phyloP scores from a whole-genome alignment of 495 filamentous ascomycete species.

The Ramalina peruviana region DNA sequence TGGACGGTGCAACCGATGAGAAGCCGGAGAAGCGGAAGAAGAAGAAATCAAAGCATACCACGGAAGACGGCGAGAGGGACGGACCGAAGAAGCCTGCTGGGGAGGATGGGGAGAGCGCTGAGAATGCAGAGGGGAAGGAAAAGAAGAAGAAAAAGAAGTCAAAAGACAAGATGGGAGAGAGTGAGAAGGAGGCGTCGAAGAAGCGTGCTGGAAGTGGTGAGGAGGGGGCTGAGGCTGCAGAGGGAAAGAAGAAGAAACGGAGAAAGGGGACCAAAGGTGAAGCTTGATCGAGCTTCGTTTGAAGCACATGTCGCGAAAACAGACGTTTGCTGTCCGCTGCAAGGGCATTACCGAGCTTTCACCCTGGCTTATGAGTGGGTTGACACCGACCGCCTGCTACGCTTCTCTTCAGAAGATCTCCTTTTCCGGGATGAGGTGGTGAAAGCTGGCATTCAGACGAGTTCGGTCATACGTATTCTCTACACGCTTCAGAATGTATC shows the following conservation, averaged over 20 bases:
- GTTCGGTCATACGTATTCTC: too few species aligned
- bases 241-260: constrained; percentile 1
- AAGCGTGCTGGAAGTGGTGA: constrained; percentile 1
- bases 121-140: constrained; percentile 4
- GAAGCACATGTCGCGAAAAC: too few species aligned
- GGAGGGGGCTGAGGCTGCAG: neutral
- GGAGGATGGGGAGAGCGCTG: neutral
- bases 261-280: neutral
- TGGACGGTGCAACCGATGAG: neutral
- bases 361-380: too few species aligned
- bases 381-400: too few species aligned
- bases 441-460: too few species aligned
- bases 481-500: too few species aligned
- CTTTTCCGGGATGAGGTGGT: too few species aligned
- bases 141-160: constrained; percentile 12
- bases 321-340: too few species aligned
- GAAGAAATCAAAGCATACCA: neutral
- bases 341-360: too few species aligned
- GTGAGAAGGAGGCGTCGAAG: neutral
- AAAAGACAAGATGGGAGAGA: neutral
- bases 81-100: neutral
- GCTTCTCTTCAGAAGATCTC: too few species aligned
- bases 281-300: too few species aligned
- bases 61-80: neutral
- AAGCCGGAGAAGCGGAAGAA: constrained; percentile 2